Conservation (phyloP, 2,329 filamentous ascomycete species). For the Ilyonectria sp. region DNA sequence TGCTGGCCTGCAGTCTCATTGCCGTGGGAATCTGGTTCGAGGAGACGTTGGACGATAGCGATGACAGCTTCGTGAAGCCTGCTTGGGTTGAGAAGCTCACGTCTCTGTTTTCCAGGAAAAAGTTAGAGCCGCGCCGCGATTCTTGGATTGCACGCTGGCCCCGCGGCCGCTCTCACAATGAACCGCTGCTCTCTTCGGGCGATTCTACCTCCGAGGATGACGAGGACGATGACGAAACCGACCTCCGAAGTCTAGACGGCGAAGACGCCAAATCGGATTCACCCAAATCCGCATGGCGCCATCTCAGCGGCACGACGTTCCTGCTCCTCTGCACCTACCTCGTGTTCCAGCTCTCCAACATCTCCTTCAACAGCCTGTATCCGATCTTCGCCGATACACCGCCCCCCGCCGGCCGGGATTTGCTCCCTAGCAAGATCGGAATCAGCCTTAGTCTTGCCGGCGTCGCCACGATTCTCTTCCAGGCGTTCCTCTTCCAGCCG, state of each 20-base stretch:
- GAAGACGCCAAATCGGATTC: conserved; percentile 33
- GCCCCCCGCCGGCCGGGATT: conserved; percentile 81
- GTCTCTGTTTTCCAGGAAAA: conserved; percentile 46
- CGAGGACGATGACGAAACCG: conserved; percentile 45
- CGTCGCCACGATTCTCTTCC: conserved; percentile 88
- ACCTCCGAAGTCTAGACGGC: conserved; percentile 47
- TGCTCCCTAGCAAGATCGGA: conserved; percentile 87
- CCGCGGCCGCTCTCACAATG: conserved; percentile 43
- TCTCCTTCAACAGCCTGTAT: conserved; percentile 95
- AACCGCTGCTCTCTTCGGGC: conserved; percentile 49
- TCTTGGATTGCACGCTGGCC: conserved; percentile 60
- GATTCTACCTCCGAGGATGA: conserved; percentile 42
- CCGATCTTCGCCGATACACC: conserved; percentile 89
- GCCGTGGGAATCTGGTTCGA: conserved; percentile 86
- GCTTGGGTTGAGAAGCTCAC: conserved; percentile 52
- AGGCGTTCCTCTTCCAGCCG: conserved; percentile 86
- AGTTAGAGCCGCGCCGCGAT: conserved; percentile 42
- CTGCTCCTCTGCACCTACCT: conserved; percentile 88
- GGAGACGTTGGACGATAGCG: conserved; percentile 73
- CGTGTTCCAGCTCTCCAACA: conserved; percentile 93
- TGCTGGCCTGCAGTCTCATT: conserved; percentile 81
- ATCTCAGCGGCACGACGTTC: conserved; percentile 84
- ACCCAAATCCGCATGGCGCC: conserved; percentile 58
- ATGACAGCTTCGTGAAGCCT: conserved; percentile 50
- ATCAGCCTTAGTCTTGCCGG: conserved; percentile 89